Percentiles rank a stretch among this genome's conserved stretches.
These are phyloP conservation scores for Xylaria sp. DNA, from an alignment of 2,329 filamentous ascomycete species.

Conservation along the genomic window DNA sequence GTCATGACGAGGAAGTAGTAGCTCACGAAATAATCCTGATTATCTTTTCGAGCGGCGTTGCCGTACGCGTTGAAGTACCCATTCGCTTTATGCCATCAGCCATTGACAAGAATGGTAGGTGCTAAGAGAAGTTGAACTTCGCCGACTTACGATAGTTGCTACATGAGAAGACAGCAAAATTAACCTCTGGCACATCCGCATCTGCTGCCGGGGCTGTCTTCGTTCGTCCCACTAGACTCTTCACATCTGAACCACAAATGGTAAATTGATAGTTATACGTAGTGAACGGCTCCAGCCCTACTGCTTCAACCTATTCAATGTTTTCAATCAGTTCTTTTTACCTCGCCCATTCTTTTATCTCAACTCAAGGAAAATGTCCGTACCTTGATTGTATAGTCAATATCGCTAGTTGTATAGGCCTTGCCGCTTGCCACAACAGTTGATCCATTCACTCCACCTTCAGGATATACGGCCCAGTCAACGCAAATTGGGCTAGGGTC, in stretches of 20 bases:
- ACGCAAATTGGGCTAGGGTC: constrained; percentile 69
- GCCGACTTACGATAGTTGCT: constrained; percentile 49
- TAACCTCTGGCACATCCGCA: constrained; percentile 47
- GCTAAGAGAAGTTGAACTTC: neutral
- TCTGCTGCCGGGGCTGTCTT: constrained; percentile 51
- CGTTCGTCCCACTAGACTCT: constrained; percentile 50
- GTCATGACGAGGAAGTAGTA: neutral
- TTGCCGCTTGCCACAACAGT: constrained; percentile 64
- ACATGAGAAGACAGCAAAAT: constrained; percentile 51
- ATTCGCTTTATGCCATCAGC: constrained; percentile 48
- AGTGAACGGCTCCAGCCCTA: constrained; percentile 49
- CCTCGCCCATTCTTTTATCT: neutral
- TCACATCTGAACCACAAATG: constrained; percentile 49
- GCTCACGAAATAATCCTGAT: constrained; percentile 59
- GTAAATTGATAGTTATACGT: constrained; percentile 52
- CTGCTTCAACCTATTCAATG: constrained; percentile 64
- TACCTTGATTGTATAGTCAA: constrained; percentile 81
- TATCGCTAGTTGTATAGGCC: constrained; percentile 76
- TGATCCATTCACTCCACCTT: constrained; percentile 51
- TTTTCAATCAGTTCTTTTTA: constrained; percentile 10
- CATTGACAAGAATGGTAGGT: neutral
- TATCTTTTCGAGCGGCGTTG: constrained; percentile 56
- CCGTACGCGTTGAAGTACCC: constrained; percentile 63
- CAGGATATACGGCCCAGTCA: constrained; percentile 68
- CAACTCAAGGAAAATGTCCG: neutral